These are phyloP conservation scores for Monosiga brevicollis DNA, from an alignment of 78 protist genomes.

Conservation along the genomic window DNA sequence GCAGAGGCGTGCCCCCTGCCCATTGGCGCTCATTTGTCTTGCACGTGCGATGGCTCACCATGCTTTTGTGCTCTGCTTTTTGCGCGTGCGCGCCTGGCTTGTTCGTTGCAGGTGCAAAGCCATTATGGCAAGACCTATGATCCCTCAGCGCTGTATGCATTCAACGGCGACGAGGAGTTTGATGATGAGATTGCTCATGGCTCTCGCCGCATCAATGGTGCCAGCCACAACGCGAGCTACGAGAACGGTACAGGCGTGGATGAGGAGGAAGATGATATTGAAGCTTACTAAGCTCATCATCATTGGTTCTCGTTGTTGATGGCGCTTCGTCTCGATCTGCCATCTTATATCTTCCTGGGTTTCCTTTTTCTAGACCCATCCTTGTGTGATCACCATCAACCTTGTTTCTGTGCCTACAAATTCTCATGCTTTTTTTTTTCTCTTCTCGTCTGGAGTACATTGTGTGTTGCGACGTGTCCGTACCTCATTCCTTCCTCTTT, in stretches of 20 bases:
- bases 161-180: background rate
- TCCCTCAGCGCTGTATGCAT: background rate
- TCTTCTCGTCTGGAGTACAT: too few species aligned
- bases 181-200: background rate
- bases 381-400: too few species aligned
- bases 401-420: too few species aligned
- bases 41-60: background rate
- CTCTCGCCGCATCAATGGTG: background rate
- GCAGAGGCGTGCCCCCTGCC: background rate
- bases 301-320: background rate
- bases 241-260: background rate
- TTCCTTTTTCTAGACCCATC: background rate
- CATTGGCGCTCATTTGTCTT: background rate
- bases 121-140: background rate
- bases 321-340: background rate
- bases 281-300: background rate
- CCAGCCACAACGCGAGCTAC: background rate
- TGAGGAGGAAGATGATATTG: background rate
- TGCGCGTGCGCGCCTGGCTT: background rate
- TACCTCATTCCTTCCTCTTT: too few species aligned
- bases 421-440: too few species aligned
- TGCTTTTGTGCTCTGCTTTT: too few species aligned
- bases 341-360: background rate
- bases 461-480: too few species aligned
- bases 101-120: background rate